Evolutionary conservation across 305 asterid genomes (phyloP), one percentile per base, ranked within the genome.

Genomic region (Nicotiana rustica): DNA sequence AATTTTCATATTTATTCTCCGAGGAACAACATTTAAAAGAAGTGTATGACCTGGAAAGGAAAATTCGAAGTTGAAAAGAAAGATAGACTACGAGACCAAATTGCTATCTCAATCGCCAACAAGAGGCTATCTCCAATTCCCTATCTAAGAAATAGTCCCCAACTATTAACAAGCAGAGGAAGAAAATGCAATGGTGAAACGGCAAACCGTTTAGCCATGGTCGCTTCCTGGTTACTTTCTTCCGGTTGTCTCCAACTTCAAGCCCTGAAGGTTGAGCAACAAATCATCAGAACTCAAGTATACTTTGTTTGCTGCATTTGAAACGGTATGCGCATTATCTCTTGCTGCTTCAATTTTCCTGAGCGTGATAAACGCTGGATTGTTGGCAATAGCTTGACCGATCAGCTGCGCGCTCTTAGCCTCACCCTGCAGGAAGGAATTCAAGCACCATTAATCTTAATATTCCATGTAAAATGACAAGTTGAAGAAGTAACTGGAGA

Each of bases 351-450:
- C 99, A 4, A 95, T 95, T 86, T 91, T 91, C 91, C 98, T 90
- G 35, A 95, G 92, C 0, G 95, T 92, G 77, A 92, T 92, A 80
- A 94, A 95, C 4, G 97, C 97, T 2, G 97, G 97, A 61, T 94
- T 94, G 86, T 88, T 92, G 75, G 99, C 84, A 59, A 95, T 95
- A 10, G 97, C 97, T 91, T 92, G 92, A 82, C 99, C 99, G 38
- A 94, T 95, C 91, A 95, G 85, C 83, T 90, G 93, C 36, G 97
- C 99, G 86, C 99, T 95, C 91, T 87, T 91, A 66, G 97, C 98
- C 88, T 95, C 97, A 83, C 98, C 98, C 98, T 95, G 91, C 68
- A 14, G 33, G 66, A 71, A 59, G 29, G 25, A n/a, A n/a, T n/a
- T 59, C 29, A n/a, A 59, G 25, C 25, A 55, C n/a, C 59, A 44